Percentiles rank a stretch among this genome's conserved stretches.
Evolutionary conservation across 2,329 filamentous ascomycete genomes (phyloP).

Genomic region (Pseudocercospora cruenta): DNA sequence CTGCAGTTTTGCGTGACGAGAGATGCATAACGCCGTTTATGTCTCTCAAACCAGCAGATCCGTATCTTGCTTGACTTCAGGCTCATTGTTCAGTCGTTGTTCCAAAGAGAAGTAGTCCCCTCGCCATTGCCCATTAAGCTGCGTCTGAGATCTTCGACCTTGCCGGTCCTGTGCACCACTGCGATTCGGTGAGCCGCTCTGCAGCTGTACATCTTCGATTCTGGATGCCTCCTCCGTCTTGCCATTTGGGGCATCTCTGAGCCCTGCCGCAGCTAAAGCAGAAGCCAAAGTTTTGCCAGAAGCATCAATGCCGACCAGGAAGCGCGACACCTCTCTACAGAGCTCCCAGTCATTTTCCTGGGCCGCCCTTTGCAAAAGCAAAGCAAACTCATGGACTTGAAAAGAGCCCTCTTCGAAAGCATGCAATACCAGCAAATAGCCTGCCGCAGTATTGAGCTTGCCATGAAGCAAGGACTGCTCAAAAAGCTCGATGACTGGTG

Average conservation of each 20-base stretch:
- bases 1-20: neutral
- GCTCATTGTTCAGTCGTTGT: conserved; percentile 10
- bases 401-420: conserved; percentile 62
- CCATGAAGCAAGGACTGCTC: conserved; percentile 86
- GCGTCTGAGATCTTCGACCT: neutral
- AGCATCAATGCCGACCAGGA: conserved; percentile 88
- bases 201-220: neutral
- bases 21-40: neutral
- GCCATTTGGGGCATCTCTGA: conserved; percentile 22
- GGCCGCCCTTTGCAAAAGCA: conserved; percentile 79
- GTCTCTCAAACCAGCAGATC: neutral
- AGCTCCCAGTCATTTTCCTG: conserved; percentile 90
- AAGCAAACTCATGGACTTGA: conserved; percentile 70
- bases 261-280: conserved; percentile 58
- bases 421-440: conserved; percentile 93
- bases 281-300: conserved; percentile 77
- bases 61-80: neutral
- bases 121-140: conserved; percentile 8
- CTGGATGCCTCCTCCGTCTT: neutral
- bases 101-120: conserved; percentile 20
- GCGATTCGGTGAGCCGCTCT: neutral
- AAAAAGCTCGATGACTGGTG: conserved; percentile 87
- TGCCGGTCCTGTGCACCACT: neutral
- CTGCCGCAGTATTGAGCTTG: conserved; percentile 89
- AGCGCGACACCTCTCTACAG: conserved; percentile 92